Evolutionary conservation across 139 green algal species (phyloP), one percentile per base, ranked within the genome.

Genomic region (Yamagishiella unicocca): DNA sequence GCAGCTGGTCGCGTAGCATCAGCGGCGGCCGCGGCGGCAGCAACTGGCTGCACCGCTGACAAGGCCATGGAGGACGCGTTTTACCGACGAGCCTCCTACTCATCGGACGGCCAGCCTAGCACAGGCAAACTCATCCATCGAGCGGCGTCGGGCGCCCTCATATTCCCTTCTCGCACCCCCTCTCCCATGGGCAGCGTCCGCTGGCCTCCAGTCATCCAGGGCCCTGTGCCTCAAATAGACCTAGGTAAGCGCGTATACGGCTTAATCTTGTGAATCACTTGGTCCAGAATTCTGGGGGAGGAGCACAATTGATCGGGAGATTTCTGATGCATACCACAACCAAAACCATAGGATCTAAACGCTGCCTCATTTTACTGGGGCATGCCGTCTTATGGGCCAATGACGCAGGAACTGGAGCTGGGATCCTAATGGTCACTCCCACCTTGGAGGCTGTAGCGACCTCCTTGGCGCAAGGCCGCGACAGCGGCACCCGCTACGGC

Each of bases 121-220:
- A 54, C 35, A 17, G 74, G 7, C 37, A 35, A 12, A 3, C 22
- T 86, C n/a, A 77, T 86, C 22, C 80, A 86, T 68, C n/a, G 80
- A 0, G 80, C 80, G 62, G 19, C 42, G 43, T 22, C 45, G 2
- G 80, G 62, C 9, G 64, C 80, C 0, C 80, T 86, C 8, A 10
- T 67, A 21, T 86, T 86, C 64, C 80, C 40, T 0, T 86, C 80
- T 40, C 80, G 80, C 3, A 86, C 80, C 21, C 80, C 80, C 4
- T 86, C 80, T 1, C 80, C 80, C 0, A 77, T 86, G 80, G 62
- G 62, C 25, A 64, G 80, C 17, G 25, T 67, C 43, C n/a, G n/a
- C 4, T 67, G 62, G 64, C 29, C 43, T 0, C 8, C 43, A 43
- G 25, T 9, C 1, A 12, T 17, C 2, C 61, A 61, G 42, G 58